These are phyloP conservation scores for Apiospora phragmitis DNA, from an alignment of 2,329 filamentous ascomycete species.

Conservation along the genomic window DNA sequence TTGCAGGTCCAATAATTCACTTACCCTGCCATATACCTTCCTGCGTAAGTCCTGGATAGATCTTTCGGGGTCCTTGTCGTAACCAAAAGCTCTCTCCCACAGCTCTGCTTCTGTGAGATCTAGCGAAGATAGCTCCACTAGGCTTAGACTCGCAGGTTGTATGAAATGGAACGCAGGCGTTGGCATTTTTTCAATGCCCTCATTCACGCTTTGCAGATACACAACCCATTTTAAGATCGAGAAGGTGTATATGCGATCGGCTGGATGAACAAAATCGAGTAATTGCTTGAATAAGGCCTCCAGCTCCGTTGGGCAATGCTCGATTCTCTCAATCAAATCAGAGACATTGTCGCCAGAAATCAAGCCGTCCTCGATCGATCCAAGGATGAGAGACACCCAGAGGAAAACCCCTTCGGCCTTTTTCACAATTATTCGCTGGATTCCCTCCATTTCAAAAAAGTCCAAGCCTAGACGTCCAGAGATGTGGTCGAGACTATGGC, in stretches of 20 bases:
- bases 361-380: conserved; percentile 17
- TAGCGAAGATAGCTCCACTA: neutral
- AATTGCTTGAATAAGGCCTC: neutral
- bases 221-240: neutral
- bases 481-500: neutral
- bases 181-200: too few relatives aligned
- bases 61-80: too few relatives aligned
- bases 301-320: neutral
- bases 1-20: neutral
- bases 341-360: conserved; percentile 16
- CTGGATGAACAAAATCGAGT: neutral
- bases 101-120: neutral
- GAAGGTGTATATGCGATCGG: neutral
- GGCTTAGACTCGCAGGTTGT: neutral
- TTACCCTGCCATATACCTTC: neutral
- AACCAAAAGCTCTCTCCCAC: neutral
- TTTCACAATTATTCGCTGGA: neutral
- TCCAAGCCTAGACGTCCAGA: neutral
- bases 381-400: conserved; percentile 23
- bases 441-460: neutral
- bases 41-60: neutral
- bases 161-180: too few relatives aligned
- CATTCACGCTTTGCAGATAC: neutral
- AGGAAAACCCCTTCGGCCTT: conserved; percentile 23
- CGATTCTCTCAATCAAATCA: neutral